Evolutionary conservation across 306 rosid genomes (phyloP).

Genomic region (Hippophae tibetana): DNA sequence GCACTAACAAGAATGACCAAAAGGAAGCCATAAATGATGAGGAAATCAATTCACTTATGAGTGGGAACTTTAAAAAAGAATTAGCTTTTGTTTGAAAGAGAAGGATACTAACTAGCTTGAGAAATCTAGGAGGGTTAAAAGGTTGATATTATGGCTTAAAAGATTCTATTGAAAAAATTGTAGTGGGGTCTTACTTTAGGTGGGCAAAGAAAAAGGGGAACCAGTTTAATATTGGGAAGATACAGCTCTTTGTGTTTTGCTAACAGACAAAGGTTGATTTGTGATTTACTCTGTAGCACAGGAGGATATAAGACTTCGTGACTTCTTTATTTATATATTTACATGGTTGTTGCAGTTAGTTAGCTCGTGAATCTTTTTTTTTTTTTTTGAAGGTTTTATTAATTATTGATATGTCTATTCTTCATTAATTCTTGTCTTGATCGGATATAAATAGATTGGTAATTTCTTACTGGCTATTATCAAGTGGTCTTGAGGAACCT

Average conservation of each 20-base stretch:
- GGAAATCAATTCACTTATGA: slow-evolving; percentile 11
- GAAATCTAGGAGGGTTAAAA: not conserved
- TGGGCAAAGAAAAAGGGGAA: slow-evolving; percentile 11
- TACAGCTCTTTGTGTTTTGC: slow-evolving; percentile 23
- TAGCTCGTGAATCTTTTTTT: slow-evolving; percentile 3
- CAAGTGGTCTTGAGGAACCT: no score
- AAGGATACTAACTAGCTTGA: not conserved
- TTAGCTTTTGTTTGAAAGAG: not conserved
- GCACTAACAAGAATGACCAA: slow-evolving; percentile 13
- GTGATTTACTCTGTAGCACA: slow-evolving; percentile 9
- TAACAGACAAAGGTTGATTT: slow-evolving; percentile 16
- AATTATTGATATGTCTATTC: not conserved
- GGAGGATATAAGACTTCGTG: slow-evolving; percentile 12
- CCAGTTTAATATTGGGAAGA: slow-evolving; percentile 3
- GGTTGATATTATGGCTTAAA: slow-evolving; percentile 15
- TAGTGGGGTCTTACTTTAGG: slow-evolving; percentile 19
- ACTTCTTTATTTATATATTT: not conserved
- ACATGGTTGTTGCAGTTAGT: not conserved
- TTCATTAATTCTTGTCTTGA: not conserved
- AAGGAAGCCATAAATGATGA: slow-evolving; percentile 37
- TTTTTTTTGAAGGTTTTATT: not conserved
- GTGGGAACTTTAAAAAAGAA: slow-evolving; percentile 12
- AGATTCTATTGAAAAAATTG: slow-evolving; percentile 1
- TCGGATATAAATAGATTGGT: not conserved
- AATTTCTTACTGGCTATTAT: no score